Evolutionary conservation across 108 stramenopile species (phyloP), one percentile per base, ranked within the genome.

Genomic region (Ochromonas danica): DNA sequence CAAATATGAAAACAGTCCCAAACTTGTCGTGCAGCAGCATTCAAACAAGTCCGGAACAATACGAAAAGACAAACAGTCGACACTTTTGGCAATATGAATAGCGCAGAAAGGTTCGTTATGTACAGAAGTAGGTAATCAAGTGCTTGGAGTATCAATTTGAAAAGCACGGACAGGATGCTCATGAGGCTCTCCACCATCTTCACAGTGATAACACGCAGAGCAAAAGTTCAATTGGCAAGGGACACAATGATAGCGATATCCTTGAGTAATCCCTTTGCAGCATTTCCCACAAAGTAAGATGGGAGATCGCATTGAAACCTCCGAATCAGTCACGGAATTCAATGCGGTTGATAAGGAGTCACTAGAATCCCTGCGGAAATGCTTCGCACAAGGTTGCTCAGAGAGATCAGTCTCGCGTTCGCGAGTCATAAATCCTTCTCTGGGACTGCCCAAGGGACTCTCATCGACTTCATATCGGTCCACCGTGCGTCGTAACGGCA

Each of bases 71-170:
- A 57, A 57, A 57, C 51, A 57, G 51, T 57, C 51, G 51, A 57
- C 51, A 57, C 51, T 57, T 57, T 57, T 57, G 51, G 51, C 51
- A 57, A 57, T 57, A 57, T 57, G 51, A 57, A 57, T 57, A 57
- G 51, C 51, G 51, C 51, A 57, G 51, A 57, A 57, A 57, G 51
- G 51, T 57, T 57, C 51, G 51, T 57, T 57, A 57, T 57, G 51
- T 57, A 57, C 51, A 57, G 51, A 57, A 57, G 51, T 57, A 57
- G 51, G 51, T 57, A 57, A 57, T 57, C 51, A 57, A 57, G 51
- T 57, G 51, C 51, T 57, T 57, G 51, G 51, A 57, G 51, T 57
- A 57, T 57, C 51, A 57, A 57, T 57, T 57, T 57, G 51, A 57
- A 57, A 57, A 57, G 51, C 51, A 57, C 51, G 51, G 51, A 57